Evolutionary conservation across 2,329 filamentous ascomycete species (phyloP), one percentile per base, ranked within the genome.

Genomic region (Venturia pyrina): DNA sequence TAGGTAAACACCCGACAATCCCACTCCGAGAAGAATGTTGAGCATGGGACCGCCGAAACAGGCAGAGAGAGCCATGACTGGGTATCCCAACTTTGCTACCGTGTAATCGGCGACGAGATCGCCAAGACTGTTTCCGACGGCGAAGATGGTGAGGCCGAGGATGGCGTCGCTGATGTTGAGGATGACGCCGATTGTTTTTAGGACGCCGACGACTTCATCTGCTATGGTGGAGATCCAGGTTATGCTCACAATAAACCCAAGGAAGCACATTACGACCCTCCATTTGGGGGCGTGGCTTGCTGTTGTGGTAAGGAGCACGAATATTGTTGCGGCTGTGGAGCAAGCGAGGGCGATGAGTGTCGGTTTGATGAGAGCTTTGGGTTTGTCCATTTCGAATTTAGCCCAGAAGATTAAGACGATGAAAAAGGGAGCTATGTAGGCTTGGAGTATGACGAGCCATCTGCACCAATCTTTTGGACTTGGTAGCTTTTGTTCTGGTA

Each of bases 21-120:
- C 95, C 64, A 99, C 93, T 0, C 95, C 95, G 4, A 99, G 84
- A 0, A 99, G 80, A 68, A 99, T 99, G 72, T 99, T 99, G 50
- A 99, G 84, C 91, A 99, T 93, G 0, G 95, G 95, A 0, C 95
- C 96, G n/a, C 95, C 95, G 74, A 99, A 97, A 74, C 95, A 99
- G 5, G 95, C 95, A 43, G 90, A 93, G 50, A 89, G 78, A 0
- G 95, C 95, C 95, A 99, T 99, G 68, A 99, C 92, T 0, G 95
- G 95, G 76, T 93, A 97, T 2, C 95, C 95, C 2, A 99, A 85
- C 43, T 91, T 86, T 4, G 95, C 95, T 46, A 99, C 90, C 0
- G 95, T 99, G 65, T 98, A 90, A 74, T 99, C 90, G 19, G 95
- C 93, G 11, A 99, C 91, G 19, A 99, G 82, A 72, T 99, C 95